Evolutionary conservation across 148 eudicot species (phyloP), one percentile per base, ranked within the genome.

Genomic region (Spergularia marina): DNA sequence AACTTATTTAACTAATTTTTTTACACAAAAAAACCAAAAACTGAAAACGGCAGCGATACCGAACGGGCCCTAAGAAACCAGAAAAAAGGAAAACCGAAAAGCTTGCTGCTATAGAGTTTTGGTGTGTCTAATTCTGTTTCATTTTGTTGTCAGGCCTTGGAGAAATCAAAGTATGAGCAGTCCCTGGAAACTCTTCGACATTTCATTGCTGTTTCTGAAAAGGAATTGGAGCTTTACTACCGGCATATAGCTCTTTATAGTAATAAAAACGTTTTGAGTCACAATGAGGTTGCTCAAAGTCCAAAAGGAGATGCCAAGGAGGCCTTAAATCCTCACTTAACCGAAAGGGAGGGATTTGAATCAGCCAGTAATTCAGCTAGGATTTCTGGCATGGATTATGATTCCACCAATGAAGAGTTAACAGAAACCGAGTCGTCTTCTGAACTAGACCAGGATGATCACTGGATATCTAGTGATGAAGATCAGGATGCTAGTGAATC

Each of bases 161-260:
- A 95, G 76, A 95, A 90, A 78, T 90, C 96, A 6, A 95, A 87
- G 77, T 92, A 90, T 76, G 96, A 92, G 83, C 98, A 95, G 76
- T 90, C 96, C n/a, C 87, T 95, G 16, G 98, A 95, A 79, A 83
- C 96, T 14, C 92, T 89, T 39, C 87, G 97, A 71, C 93, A 84
- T 60, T 87, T 83, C 83, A 95, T 95, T 78, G 89, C 87, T 40
- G 85, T 90, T 69, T 69, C 88, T 39, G 97, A 92, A 79, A 95
- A 95, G 81, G 98, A 95, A 75, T 84, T 92, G 59, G 98, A 92
- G 73, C 85, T 92, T n/a, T 95, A 95, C 77, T 84, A 90, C 83
- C 85, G 96, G 66, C 98, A 95, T 65, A 83, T 89, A 74, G 96
- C 96, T 21, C 97, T 90, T 67, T 94, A 90, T 75, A 87, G 91